These are phyloP conservation scores for Artemisia annua DNA, from an alignment of 129 eudicot genomes.

Conservation along the genomic window DNA sequence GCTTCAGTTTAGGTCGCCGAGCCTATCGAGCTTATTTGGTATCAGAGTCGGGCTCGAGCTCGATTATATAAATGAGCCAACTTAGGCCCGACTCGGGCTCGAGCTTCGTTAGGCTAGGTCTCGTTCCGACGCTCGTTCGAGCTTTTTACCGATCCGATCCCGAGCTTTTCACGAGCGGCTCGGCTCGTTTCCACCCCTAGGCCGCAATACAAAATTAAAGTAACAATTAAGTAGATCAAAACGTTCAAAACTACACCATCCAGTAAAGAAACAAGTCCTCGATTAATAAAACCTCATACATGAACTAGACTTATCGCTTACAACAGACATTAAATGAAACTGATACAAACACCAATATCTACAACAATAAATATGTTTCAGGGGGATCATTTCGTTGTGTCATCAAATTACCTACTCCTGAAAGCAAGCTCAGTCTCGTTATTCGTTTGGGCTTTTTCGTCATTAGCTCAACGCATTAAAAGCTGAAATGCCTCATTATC, in stretches of 20 bases:
- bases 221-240: neutral
- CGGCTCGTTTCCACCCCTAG: too few species aligned
- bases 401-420: neutral
- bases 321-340: neutral
- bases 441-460: constrained; percentile 11
- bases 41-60: too few species aligned
- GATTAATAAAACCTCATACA: neutral
- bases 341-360: constrained; percentile 18
- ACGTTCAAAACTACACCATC: too few species aligned
- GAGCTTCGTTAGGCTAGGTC: too few species aligned
- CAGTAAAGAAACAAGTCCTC: neutral
- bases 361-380: constrained; percentile 16
- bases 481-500: constrained; percentile 67
- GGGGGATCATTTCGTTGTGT: constrained; percentile 7
- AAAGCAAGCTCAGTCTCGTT: neutral
- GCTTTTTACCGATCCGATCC: too few species aligned
- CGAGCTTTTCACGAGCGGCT: too few species aligned
- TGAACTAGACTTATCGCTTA: neutral
- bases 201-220: too few species aligned
- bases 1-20: too few species aligned
- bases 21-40: too few species aligned
- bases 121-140: too few species aligned
- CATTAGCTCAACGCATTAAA: constrained; percentile 63
- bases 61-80: too few species aligned
- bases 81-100: too few species aligned